Conservation (phyloP, 345 rosid genomes). For the Euphorbia peplus region DNA sequence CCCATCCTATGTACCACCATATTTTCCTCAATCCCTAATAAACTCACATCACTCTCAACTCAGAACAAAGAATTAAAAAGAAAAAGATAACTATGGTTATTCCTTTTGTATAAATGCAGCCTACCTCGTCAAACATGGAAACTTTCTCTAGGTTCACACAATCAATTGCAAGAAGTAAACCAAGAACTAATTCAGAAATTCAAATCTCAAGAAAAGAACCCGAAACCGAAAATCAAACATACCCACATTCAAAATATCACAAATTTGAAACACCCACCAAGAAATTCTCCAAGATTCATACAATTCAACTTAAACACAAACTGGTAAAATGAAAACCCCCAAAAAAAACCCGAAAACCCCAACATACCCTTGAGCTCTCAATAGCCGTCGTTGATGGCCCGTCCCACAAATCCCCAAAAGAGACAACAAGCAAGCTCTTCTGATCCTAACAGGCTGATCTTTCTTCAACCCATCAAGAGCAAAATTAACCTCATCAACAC, state of each 20-base stretch:
- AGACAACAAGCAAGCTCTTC: conserved; percentile 80
- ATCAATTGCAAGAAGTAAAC: neutral
- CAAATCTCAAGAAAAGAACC: conserved; percentile 1
- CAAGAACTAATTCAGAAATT: neutral
- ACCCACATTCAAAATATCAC: neutral
- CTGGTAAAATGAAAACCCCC: neutral
- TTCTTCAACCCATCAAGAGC: conserved; percentile 87
- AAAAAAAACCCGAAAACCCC: neutral
- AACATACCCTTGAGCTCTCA: conserved; percentile 71
- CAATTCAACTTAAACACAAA: conserved; percentile 1
- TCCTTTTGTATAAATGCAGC: neutral
- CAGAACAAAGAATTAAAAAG: neutral
- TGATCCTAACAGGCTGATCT: conserved; percentile 74
- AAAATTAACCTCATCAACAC: conserved; percentile 91
- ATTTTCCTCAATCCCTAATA: too few species aligned
- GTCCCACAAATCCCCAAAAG: conserved; percentile 72
- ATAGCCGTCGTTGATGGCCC: conserved; percentile 66
- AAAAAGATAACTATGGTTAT: neutral
- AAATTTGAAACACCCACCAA: neutral
- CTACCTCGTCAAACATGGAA: neutral
- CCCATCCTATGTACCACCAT: too few species aligned
- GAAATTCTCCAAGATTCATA: neutral
- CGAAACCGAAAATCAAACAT: neutral
- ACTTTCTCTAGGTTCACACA: neutral
- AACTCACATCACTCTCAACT: too few species aligned